A percentile compares a stretch with the other conserved stretches of the same genome.
These are phyloP conservation scores for Pulveroboletus sp. DNA, from an alignment of 768 basidiomycete species.

Conservation along the genomic window DNA sequence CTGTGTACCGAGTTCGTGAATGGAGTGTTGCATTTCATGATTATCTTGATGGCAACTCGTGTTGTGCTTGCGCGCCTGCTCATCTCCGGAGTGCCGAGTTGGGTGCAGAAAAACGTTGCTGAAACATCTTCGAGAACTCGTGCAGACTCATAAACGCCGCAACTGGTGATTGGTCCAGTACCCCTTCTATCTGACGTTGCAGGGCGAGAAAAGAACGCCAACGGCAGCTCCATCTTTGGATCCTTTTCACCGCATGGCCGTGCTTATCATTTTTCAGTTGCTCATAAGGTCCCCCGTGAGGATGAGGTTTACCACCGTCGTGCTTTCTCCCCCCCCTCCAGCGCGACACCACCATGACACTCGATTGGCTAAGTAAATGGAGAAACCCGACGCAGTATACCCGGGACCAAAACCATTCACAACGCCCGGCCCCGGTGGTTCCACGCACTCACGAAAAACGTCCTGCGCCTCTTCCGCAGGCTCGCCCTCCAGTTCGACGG, in stretches of 20 bases:
- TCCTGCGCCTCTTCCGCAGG: slow-evolving; percentile 14
- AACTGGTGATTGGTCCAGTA: slow-evolving; percentile 21
- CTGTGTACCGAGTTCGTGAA: slow-evolving; percentile 19
- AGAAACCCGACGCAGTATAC: slow-evolving; percentile 17
- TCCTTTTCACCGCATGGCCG: slow-evolving; percentile 20
- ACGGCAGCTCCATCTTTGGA: slow-evolving; percentile 27
- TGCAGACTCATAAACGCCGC: slow-evolving; percentile 27
- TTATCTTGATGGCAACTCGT: slow-evolving; percentile 15
- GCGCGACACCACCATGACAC: slow-evolving; percentile 19
- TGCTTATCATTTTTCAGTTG: slow-evolving; percentile 25
- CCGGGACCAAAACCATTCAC: slow-evolving; percentile 13
- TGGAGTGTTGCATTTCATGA: slow-evolving; percentile 18
- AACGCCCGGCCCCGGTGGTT: slow-evolving; percentile 13
- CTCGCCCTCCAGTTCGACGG: slow-evolving; percentile 18
- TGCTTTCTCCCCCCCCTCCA: slow-evolving; percentile 13
- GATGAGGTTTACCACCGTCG: slow-evolving; percentile 5
- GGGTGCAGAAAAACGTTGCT: slow-evolving; percentile 20
- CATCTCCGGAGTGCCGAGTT: slow-evolving; percentile 25
- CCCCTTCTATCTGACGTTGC: slow-evolving; percentile 28
- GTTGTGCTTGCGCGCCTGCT: slow-evolving; percentile 16
- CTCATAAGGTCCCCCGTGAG: slow-evolving; percentile 29
- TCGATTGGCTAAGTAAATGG: slow-evolving; percentile 27
- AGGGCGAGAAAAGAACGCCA: slow-evolving; percentile 22
- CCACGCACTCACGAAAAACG: slow-evolving; percentile 19
- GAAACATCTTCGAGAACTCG: slow-evolving; percentile 31